Conservation (phyloP, 2,329 filamentous ascomycete genomes). For the Colletotrichum chrysophilum region DNA sequence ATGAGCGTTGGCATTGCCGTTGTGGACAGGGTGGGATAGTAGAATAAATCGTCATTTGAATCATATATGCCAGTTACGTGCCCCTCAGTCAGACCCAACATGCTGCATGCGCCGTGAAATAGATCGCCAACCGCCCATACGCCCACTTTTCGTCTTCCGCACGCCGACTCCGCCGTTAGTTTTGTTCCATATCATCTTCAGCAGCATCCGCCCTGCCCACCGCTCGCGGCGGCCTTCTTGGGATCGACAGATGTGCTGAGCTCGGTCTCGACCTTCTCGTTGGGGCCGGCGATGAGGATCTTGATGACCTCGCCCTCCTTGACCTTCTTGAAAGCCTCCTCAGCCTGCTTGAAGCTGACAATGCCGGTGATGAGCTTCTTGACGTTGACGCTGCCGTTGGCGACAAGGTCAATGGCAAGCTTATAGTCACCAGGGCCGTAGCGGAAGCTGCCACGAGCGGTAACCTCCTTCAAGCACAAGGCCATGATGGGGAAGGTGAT, state of each 20-base stretch:
- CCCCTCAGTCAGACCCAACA: background rate
- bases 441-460: constrained; percentile 84
- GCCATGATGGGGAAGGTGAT: constrained; percentile 93
- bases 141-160: constrained; percentile 14
- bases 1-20: background rate
- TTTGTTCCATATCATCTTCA: background rate
- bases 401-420: constrained; percentile 79
- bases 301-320: constrained; percentile 82
- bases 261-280: constrained; percentile 54
- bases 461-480: constrained; percentile 88
- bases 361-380: constrained; percentile 82
- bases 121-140: constrained; percentile 5
- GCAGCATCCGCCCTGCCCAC: constrained; percentile 19
- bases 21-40: background rate
- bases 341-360: constrained; percentile 81
- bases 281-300: constrained; percentile 70
- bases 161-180: background rate
- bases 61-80: constrained; percentile 3
- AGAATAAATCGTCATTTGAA: background rate
- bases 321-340: constrained; percentile 86
- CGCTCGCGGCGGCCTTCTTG: constrained; percentile 15
- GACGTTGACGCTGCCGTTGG: constrained; percentile 74
- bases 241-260: constrained; percentile 18
- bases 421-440: constrained; percentile 90
- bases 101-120: constrained; percentile 10